Base-by-base conservation (phyloP, 2,329 filamentous ascomycete genomes). In the Periconia sp. region DNA sequence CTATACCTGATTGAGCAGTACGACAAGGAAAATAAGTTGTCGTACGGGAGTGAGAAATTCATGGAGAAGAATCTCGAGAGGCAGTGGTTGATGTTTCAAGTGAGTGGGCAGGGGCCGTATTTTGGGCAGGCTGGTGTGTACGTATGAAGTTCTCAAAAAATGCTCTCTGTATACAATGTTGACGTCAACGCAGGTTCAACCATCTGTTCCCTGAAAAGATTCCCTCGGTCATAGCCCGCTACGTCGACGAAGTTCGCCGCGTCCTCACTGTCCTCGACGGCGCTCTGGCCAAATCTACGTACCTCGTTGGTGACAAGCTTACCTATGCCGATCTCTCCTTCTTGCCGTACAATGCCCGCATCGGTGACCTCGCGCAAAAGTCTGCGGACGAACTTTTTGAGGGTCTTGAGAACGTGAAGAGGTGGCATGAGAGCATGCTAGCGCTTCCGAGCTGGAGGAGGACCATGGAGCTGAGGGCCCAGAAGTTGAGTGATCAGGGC, bases 201-300 rank as follows among this genome's bases (percentile, higher is more conserved):
- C 26, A 43, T 7, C 73, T 69, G 43, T 71, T 78, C 56, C 59
- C 58, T 0, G 74, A 79, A 42, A 72, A 72, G 47, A 23, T 77
- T 15, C 63, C 57, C 0, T 70, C 66, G 12, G 76, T 73, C 4
- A 58, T 72, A 16, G 69, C 75, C 4, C 71, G 76, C 13, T 79
- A 78, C 54, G 40, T 55, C 13, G 68, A 69, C 18, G 76, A 79
- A 50, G 60, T 74, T 38, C 61, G 66, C 19, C 74, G 77, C 31
- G 66, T 79, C 11, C 58, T 68, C 5, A 65, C 65, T 12, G 75
- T 80, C 4, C 57, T 80, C 10, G 71, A 80, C 25, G 44, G 48
- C 8, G 18, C n/a, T 1, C 36, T 59, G 10, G 23, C 48, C 3
- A 58, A 57, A 5, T 63, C 59, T 10, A 47, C 67, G 21, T 77